Evolutionary conservation across 148 eudicot species (phyloP), one percentile per base, ranked within the genome.

Genomic region (Polygonum maritimum): DNA sequence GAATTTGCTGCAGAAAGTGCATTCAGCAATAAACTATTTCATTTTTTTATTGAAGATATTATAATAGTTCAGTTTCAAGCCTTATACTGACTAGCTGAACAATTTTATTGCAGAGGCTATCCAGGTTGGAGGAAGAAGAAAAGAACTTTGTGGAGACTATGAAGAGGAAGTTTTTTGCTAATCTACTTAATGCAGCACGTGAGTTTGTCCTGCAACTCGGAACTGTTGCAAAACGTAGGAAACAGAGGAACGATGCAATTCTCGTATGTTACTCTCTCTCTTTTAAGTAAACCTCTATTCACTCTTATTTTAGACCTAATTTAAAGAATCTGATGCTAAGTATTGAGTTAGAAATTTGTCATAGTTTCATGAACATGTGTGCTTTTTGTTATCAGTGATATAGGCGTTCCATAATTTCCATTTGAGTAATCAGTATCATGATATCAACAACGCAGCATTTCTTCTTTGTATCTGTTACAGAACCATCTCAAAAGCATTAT

Each of bases 221-320:
- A 79, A 91, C 94, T 77, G 57, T 86, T 74, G 88, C 88, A 79
- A 90, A 87, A 82, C 94, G 97, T 57, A 86, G 96, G 79, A 95
- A 92, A 84, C 98, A 92, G 79, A 86, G 97, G 77, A 95, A 92
- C 83, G 99, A 95, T 81, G 89, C 89, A 79, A 90, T 95, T 81
- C 90, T 88, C 89, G 99, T 79, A 89, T 67, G 84, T 48, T 48
- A 38, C 71, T 67, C 71, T 36, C 38, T 7, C 5, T 67, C 38
- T 67, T 6, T 35, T 35, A 14, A 19, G 38, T 22, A 4, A 62
- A 36, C 71, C 71, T 58, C 14, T 58, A 58, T 7, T 6, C 36
- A 8, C 6, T 57, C 0, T 19, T 60, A 22, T 60, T 26, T 22
- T 60, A 60, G 31, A 11, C 69, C 36, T 26, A 16, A 60, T 26